Percentiles rank a stretch among this genome's conserved stretches.
Conservation (phyloP, 306 rosid genomes). For the Ormosia semicastrata region DNA sequence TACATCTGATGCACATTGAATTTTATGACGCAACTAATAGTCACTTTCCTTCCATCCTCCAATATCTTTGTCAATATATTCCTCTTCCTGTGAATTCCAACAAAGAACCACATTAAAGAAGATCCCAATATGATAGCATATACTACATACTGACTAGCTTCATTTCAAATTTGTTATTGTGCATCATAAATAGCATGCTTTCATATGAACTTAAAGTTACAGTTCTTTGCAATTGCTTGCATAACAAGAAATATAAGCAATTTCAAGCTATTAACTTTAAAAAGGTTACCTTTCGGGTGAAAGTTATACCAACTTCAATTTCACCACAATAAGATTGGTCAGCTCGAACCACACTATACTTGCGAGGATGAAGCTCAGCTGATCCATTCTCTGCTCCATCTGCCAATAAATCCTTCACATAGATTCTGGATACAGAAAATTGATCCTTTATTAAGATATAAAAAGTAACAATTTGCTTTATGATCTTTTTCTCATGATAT, state of each 20-base stretch:
- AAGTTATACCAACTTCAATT: slow-evolving; percentile 67
- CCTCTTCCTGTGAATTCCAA: slow-evolving; percentile 48
- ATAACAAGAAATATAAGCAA: neutral
- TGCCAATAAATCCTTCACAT: slow-evolving; percentile 58
- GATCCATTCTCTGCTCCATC: slow-evolving; percentile 63
- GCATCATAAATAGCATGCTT: neutral
- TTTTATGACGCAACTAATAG: neutral
- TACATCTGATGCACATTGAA: slow-evolving; percentile 22
- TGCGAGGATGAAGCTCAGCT: slow-evolving; percentile 48
- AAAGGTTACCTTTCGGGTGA: slow-evolving; percentile 50
- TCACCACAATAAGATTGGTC: slow-evolving; percentile 70
- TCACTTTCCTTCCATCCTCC: slow-evolving; percentile 83
- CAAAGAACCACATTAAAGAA: slow-evolving; percentile 25
- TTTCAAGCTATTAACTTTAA: neutral
- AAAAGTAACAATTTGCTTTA: neutral
- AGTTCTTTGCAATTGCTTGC: neutral
- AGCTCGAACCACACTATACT: slow-evolving; percentile 57
- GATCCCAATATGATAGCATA: neutral
- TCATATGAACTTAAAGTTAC: neutral
- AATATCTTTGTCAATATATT: slow-evolving; percentile 22
- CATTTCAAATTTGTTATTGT: slow-evolving; percentile 10
- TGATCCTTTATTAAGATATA: neutral
- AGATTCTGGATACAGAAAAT: slow-evolving; percentile 23
- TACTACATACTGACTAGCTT: neutral
- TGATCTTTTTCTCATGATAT: neutral